These are phyloP conservation scores for Cladophialophora immunda DNA, from an alignment of 2,329 filamentous ascomycete genomes.

Conservation along the genomic window DNA sequence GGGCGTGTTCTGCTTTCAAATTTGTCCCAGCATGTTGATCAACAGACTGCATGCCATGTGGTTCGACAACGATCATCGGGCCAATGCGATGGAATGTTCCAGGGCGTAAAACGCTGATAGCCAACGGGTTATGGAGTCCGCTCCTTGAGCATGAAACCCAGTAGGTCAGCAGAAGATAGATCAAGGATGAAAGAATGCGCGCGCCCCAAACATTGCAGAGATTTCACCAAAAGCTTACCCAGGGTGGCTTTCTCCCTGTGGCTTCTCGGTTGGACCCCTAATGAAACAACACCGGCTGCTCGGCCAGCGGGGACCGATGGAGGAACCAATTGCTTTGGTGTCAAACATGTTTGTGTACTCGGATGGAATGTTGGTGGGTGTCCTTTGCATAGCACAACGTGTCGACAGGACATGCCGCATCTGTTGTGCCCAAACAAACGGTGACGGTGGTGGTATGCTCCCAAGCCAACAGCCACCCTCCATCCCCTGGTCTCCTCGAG, in stretches of 20 bases:
- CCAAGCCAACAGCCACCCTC: not conserved
- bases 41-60: slow-evolving; percentile 17
- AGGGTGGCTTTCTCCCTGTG: slow-evolving; percentile 8
- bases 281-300: slow-evolving; percentile 31
- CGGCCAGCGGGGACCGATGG: slow-evolving; percentile 25
- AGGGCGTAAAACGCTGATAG: slow-evolving; percentile 3
- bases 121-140: not conserved
- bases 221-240: slow-evolving; percentile 11
- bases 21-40: slow-evolving; percentile 8
- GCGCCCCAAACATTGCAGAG: slow-evolving; percentile 1
- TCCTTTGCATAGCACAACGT: slow-evolving; percentile 6
- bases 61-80: not conserved
- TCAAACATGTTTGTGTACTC: slow-evolving; percentile 4
- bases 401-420: slow-evolving; percentile 6
- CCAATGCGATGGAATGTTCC: slow-evolving; percentile 12
- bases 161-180: slow-evolving; percentile 15
- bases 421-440: slow-evolving; percentile 13
- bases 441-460: not conserved
- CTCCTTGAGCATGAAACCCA: slow-evolving; percentile 19
- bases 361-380: too few species aligned
- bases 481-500: not conserved
- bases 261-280: slow-evolving; percentile 21
- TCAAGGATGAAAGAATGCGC: not conserved
- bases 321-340: too few species aligned
- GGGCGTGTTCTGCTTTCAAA: not conserved